Percentiles rank a stretch among this genome's conserved stretches.
These are phyloP conservation scores for Fusarium sp. DNA, from an alignment of 2,329 filamentous ascomycete genomes.

Conservation along the genomic window DNA sequence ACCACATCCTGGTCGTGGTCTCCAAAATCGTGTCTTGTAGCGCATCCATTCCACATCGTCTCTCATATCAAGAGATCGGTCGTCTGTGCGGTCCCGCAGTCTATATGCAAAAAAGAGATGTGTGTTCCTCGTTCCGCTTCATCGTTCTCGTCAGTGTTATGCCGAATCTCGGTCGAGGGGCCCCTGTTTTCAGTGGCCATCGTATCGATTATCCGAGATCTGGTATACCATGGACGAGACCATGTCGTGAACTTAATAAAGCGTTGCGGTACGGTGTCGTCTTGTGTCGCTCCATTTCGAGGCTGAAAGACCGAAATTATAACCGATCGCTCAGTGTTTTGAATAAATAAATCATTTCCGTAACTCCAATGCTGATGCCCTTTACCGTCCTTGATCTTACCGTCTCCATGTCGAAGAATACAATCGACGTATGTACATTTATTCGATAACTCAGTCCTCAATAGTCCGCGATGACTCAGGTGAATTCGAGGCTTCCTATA, in stretches of 20 bases:
- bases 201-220: conserved; percentile 13
- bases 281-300: conserved; percentile 30
- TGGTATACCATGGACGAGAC: neutral
- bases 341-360: conserved; percentile 40
- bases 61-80: conserved; percentile 31
- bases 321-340: conserved; percentile 34
- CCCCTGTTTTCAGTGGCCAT: conserved; percentile 34
- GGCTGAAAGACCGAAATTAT: conserved; percentile 39
- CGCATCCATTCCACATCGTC: conserved; percentile 26
- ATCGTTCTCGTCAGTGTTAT: neutral
- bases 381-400: conserved; percentile 40
- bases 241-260: conserved; percentile 7
- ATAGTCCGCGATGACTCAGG: conserved; percentile 29
- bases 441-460: conserved; percentile 27
- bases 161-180: neutral
- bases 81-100: conserved; percentile 37
- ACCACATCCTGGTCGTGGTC: conserved; percentile 32
- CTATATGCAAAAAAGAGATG: conserved; percentile 41
- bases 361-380: conserved; percentile 52
- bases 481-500: conserved; percentile 39
- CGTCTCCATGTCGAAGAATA: conserved; percentile 23
- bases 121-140: conserved; percentile 33
- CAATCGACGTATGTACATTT: conserved; percentile 41
- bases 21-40: conserved; percentile 32
- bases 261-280: conserved; percentile 17